Evolutionary conservation across 1,284 basidiomycete genomes (phyloP), one percentile per base, ranked within the genome.

Genomic region (Agroathelia rolfsii): DNA sequence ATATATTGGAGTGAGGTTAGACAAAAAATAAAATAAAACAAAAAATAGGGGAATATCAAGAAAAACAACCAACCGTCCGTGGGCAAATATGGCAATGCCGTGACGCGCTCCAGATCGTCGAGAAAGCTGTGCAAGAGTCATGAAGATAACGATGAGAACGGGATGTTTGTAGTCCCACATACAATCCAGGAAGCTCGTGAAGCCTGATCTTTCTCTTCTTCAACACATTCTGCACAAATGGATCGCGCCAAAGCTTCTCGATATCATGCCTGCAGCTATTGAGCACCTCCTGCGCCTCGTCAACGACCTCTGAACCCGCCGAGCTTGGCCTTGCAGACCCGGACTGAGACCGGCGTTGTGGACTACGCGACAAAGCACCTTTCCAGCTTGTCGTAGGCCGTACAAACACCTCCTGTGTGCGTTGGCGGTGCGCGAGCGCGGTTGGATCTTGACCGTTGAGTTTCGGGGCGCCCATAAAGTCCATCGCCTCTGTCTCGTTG

Each of bases 141-240:
- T 35, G 23, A 24, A 45, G 29, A 23, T 32, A 24, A 19, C 15
- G n/a, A 27, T n/a, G 30, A 20, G 27, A 15, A 16, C 27, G 12
- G 15, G 13, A 28, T 23, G 15, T 21, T 37, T 8, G 24, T 10
- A 28, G 41, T 23, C 11, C 12, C 2, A 64, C 72, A 50, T 50
- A 83, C 80, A 85, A 85, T 26, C 81, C 81, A 30, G 76, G 69
- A 14, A 64, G 62, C 47, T 85, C 81, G 47, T 84, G 78, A 15
- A 82, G 43, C 38, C 78, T 57, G 26, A 85, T 67, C 53, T 78
- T 81, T 45, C 74, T 61, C 39, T 63, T 52, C 18, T 57, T 55
- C 37, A 85, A 54, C 2, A 81, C 58, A 33, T 73, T 67, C 20
- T 72, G 56, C n/a, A 82, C 70, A 2, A 57, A 55, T 11, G 55